Conservation (phyloP, 129 eudicot species). For the Deinandra increscens region DNA sequence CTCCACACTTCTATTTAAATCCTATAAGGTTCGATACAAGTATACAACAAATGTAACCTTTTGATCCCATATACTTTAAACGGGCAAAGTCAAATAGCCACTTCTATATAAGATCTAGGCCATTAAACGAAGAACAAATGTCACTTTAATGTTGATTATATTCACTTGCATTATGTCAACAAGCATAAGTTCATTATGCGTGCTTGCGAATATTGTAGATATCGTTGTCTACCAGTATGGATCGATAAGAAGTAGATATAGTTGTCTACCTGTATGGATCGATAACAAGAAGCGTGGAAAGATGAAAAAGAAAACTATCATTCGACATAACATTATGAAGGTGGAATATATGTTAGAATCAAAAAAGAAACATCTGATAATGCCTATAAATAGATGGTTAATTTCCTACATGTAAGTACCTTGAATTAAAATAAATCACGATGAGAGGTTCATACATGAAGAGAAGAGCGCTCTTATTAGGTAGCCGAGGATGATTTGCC, state of each 20-base stretch:
- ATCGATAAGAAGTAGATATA: background rate
- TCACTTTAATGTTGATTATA: background rate
- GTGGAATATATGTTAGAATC: slow-evolving; percentile 15
- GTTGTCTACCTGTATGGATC: slow-evolving; percentile 3
- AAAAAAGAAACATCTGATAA: background rate
- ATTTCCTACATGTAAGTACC: background rate
- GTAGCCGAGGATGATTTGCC: slow-evolving; percentile 42
- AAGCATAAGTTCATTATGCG: slow-evolving; percentile 10
- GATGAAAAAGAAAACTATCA: too few species aligned
- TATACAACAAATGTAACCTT: slow-evolving; percentile 9
- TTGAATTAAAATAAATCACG: background rate
- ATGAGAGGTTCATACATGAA: slow-evolving; percentile 21
- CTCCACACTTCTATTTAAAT: background rate
- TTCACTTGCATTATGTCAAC: background rate
- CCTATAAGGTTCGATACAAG: slow-evolving; percentile 10
- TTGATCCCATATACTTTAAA: background rate
- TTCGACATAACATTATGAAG: slow-evolving; percentile 13
- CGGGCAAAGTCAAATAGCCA: too few species aligned
- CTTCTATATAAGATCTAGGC: slow-evolving; percentile 17
- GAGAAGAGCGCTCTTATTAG: slow-evolving; percentile 26
- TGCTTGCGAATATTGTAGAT: slow-evolving; percentile 17
- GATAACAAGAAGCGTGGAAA: background rate
- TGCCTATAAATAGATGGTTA: slow-evolving; percentile 26
- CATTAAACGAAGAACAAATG: slow-evolving; percentile 6
- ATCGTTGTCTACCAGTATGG: slow-evolving; percentile 4